Evolutionary conservation across 495 filamentous ascomycete genomes (phyloP), one percentile per base, ranked within the genome.

Genomic region (Hypoxylon rickii): DNA sequence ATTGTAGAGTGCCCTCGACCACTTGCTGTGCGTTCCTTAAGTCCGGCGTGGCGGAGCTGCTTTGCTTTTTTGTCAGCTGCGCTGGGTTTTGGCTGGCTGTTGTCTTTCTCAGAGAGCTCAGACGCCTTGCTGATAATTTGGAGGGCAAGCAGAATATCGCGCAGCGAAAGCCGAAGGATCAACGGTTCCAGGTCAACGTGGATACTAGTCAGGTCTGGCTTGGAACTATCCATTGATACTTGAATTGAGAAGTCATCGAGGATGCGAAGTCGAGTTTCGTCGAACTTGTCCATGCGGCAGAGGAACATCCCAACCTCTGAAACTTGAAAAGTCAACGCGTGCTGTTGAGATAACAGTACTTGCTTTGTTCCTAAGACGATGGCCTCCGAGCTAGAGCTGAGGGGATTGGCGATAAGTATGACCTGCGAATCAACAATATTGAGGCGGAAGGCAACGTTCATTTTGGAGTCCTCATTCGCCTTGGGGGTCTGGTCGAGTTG

Each of bases 261-360:
- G 58, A 98, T 96, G 17, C 95, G 86, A 33, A 97, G 82, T 29
- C 89, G 81, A 44, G 83, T 88, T 13, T 86, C 89, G 48, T 96
- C 92, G 57, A 96, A 96, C 55, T 88, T 88, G 66, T 98, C 94
- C 95, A 98, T 97, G 20, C 94, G 89, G 67, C 94, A 98, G 29
- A 98, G 76, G 71, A 97, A 98, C 92, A 98, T 97, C 49, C 94
- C 95, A 38, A 97, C 85, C 64, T 96, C 84, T 29, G 88, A 88
- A 7, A 97, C 81, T 64, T 97, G 95, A 50, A 98, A 77, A 7
- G 95, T 96, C 42, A 92, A 80, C 17, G 93, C 90, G 74, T 97
- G 90, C 70, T 98, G 94, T 64, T 94, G 89, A 11, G 94, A 94
- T 8, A 97, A 76, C 5, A 97, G 79, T 4, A 97, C 83, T 66